Evolutionary conservation across 768 basidiomycete genomes (phyloP).

Genomic region (Floccularia luteovirens): DNA sequence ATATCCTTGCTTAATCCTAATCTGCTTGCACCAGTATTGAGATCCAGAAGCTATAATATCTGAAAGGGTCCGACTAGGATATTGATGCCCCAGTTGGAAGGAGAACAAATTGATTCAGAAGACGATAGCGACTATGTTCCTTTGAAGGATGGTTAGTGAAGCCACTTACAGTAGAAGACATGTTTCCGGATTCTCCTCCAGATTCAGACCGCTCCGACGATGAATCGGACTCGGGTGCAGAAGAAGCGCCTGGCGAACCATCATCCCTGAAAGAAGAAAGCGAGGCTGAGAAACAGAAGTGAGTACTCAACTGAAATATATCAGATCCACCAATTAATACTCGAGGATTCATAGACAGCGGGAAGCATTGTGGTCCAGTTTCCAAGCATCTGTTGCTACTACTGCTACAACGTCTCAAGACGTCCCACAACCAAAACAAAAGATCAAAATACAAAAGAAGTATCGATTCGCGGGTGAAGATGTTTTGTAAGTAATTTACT

Average conservation of each 20-base stretch:
- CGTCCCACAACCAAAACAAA: constrained; percentile 19
- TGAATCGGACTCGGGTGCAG: constrained; percentile 21
- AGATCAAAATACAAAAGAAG: constrained; percentile 61
- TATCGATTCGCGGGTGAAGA: constrained; percentile 76
- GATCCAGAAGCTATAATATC: too few species aligned
- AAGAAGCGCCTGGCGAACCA: constrained; percentile 26
- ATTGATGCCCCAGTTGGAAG: too few species aligned
- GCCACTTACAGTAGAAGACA: not conserved
- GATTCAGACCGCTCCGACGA: constrained; percentile 32
- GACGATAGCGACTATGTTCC: constrained; percentile 71
- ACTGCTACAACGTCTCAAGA: constrained; percentile 12
- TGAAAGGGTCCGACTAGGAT: too few species aligned
- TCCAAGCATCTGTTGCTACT: constrained; percentile 52
- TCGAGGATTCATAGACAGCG: constrained; percentile 43
- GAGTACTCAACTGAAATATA: too few species aligned
- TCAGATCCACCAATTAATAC: constrained; percentile 5
- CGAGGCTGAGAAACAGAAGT: constrained; percentile 36
- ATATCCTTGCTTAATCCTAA: too few species aligned
- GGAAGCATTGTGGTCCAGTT: constrained; percentile 58
- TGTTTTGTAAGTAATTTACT: constrained; percentile 43
- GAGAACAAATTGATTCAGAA: constrained; percentile 38
- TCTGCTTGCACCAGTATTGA: too few species aligned
- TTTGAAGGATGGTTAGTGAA: constrained; percentile 27
- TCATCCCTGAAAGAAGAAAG: constrained; percentile 23
- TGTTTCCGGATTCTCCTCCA: constrained; percentile 5